Conservation (phyloP, 805 yeast genomes). For the Nakazawaea wyomingensis region DNA sequence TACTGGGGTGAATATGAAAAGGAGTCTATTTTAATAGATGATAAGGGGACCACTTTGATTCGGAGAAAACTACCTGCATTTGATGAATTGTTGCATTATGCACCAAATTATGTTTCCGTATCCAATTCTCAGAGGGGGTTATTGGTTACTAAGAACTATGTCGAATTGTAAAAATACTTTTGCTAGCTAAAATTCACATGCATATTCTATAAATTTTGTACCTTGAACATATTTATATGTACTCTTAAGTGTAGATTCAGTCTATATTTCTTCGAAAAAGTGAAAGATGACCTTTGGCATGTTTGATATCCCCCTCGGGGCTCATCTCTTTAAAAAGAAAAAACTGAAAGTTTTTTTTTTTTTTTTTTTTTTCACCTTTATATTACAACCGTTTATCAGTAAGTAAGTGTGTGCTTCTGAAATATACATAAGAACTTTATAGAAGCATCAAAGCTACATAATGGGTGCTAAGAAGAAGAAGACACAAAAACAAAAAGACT, state of each 20-base stretch:
- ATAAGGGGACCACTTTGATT: slow-evolving; percentile 28
- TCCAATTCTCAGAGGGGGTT: slow-evolving; percentile 66
- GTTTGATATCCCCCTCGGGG: no score
- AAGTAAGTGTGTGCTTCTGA: no score
- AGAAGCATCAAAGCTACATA: background rate
- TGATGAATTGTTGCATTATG: slow-evolving; percentile 61
- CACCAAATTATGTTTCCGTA: slow-evolving; percentile 61
- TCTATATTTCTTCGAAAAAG: no score
- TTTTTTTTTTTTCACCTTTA: no score
- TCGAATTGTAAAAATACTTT: slow-evolving; percentile 42
- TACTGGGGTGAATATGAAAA: slow-evolving; percentile 72
- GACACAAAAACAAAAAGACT: slow-evolving; percentile 67
- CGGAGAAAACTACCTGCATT: slow-evolving; percentile 58
- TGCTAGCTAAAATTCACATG: no score
- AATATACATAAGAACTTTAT: background rate
- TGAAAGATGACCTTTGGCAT: no score
- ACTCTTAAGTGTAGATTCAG: no score
- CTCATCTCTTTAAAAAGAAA: no score
- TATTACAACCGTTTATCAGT: no score
- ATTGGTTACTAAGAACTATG: slow-evolving; percentile 48
- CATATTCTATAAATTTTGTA: no score
- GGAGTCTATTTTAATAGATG: slow-evolving; percentile 32
- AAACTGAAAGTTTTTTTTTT: no score
- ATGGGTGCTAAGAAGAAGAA: slow-evolving; percentile 54
- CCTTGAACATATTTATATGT: no score